Conservation (phyloP, 78 protist genomes). For the Salpingoeca rosetta region DNA sequence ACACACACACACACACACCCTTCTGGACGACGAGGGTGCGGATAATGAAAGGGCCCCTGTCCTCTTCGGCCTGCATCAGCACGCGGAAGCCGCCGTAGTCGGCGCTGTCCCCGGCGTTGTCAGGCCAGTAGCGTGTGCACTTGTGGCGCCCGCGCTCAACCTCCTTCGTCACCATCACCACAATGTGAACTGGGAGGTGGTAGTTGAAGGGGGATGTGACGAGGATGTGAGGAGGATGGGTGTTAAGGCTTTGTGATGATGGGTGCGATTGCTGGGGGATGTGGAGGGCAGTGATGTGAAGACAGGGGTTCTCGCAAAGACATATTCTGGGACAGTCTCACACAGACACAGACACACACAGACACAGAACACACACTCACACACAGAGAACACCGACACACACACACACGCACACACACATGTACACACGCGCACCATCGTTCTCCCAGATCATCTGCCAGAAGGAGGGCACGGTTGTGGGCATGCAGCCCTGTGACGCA, state of each 20-base stretch:
- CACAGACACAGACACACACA: background rate
- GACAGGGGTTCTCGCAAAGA: background rate
- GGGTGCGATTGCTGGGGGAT: background rate
- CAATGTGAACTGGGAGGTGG: too few relatives aligned
- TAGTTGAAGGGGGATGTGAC: background rate
- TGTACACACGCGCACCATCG: background rate
- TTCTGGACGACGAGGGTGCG: background rate
- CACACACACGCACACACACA: background rate
- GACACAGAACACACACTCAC: background rate
- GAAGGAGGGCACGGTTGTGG: background rate
- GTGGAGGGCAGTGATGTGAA: background rate
- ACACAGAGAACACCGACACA: background rate
- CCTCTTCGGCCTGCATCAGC: background rate
- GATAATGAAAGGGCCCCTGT: background rate
- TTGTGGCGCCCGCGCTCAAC: too few relatives aligned
- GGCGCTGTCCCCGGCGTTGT: background rate
- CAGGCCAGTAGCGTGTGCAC: conserved; percentile 8
- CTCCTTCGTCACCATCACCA: too few relatives aligned
- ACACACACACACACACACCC: background rate
- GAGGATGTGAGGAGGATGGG: background rate
- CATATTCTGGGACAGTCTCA: background rate
- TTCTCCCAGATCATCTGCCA: background rate
- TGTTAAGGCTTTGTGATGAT: background rate
- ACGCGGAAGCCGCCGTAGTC: background rate
- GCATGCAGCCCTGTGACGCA: conserved; percentile 3